These are phyloP conservation scores for Aspergillus biplanus DNA, from an alignment of 495 filamentous ascomycete genomes.

Conservation along the genomic window DNA sequence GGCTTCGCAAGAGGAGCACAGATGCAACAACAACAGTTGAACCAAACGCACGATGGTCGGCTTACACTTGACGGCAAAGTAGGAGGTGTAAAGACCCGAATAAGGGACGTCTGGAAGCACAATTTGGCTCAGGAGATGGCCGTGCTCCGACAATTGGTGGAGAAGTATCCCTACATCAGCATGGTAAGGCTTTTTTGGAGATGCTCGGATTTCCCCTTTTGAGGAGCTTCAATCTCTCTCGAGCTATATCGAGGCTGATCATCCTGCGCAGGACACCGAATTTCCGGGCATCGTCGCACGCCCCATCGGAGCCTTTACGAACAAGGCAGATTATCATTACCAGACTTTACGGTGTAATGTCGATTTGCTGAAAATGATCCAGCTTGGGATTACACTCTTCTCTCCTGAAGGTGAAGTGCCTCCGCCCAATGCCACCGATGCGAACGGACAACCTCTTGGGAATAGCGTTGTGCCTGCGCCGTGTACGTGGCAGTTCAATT, in stretches of 20 bases:
- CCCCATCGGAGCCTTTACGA: conserved; percentile 90
- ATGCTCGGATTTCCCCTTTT: not conserved
- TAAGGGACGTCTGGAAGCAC: conserved; percentile 92
- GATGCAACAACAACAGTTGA: conserved; percentile 66
- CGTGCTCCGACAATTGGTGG: conserved; percentile 74
- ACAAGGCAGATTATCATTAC: conserved; percentile 97
- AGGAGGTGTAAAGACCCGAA: conserved; percentile 66
- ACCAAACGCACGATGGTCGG: conserved; percentile 55
- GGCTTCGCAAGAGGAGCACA: conserved; percentile 79
- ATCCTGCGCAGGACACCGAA: conserved; percentile 81
- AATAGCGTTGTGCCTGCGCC: conserved; percentile 68
- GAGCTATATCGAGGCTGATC: not conserved
- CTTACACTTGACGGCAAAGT: conserved; percentile 46
- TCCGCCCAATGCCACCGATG: conserved; percentile 66
- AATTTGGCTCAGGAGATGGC: conserved; percentile 92
- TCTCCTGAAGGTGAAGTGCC: conserved; percentile 83
- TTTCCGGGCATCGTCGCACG: conserved; percentile 95
- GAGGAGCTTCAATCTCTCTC: not conserved
- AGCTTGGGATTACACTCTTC: conserved; percentile 92
- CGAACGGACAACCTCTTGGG: conserved; percentile 50
- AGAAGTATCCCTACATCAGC: conserved; percentile 90
- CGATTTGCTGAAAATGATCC: conserved; percentile 94
- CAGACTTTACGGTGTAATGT: conserved; percentile 97
- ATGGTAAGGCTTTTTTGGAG: conserved; percentile 67
- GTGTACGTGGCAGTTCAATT: conserved; percentile 98